Conservation (phyloP, 257 asterid species). For the Penstemon davidsonii region DNA sequence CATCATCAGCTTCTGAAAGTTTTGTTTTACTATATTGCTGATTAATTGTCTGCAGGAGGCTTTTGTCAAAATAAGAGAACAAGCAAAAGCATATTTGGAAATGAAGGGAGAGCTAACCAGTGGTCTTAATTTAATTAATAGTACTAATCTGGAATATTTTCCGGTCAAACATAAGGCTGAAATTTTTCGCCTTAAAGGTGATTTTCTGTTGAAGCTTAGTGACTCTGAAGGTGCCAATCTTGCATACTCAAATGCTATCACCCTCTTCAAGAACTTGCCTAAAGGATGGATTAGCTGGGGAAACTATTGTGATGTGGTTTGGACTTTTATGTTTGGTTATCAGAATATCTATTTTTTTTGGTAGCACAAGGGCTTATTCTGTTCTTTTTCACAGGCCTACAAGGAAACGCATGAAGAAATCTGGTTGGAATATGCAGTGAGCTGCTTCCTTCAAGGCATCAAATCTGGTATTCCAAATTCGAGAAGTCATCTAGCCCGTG, state of each 20-base stretch:
- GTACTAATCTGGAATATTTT: slow-evolving; percentile 94
- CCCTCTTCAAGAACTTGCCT: slow-evolving; percentile 91
- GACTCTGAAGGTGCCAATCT: slow-evolving; percentile 98
- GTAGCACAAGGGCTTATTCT: slow-evolving; percentile 27
- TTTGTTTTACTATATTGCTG: neutral
- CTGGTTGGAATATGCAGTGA: slow-evolving; percentile 94
- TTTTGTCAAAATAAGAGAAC: slow-evolving; percentile 94
- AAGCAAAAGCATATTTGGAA: slow-evolving; percentile 95
- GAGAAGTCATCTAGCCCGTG: slow-evolving; percentile 96
- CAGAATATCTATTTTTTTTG: slow-evolving; percentile 5
- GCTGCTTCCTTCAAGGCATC: slow-evolving; percentile 99
- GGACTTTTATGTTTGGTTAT: slow-evolving; percentile 30
- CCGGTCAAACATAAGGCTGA: slow-evolving; percentile 95
- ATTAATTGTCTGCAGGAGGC: slow-evolving; percentile 72
- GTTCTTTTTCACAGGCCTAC: slow-evolving; percentile 62
- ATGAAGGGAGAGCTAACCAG: slow-evolving; percentile 97
- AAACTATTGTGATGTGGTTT: slow-evolving; percentile 94
- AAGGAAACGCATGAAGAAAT: slow-evolving; percentile 89
- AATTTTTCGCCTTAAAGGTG: slow-evolving; percentile 93
- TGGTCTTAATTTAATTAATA: slow-evolving; percentile 91
- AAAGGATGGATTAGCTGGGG: slow-evolving; percentile 99
- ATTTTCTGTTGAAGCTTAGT: slow-evolving; percentile 83
- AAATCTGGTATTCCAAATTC: slow-evolving; percentile 92
- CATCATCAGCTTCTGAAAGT: neutral
- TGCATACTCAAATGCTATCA: slow-evolving; percentile 84